Evolutionary conservation across 2,329 filamentous ascomycete genomes (phyloP), one percentile per base, ranked within the genome.

Genomic region (Bipolaris zeicola): DNA sequence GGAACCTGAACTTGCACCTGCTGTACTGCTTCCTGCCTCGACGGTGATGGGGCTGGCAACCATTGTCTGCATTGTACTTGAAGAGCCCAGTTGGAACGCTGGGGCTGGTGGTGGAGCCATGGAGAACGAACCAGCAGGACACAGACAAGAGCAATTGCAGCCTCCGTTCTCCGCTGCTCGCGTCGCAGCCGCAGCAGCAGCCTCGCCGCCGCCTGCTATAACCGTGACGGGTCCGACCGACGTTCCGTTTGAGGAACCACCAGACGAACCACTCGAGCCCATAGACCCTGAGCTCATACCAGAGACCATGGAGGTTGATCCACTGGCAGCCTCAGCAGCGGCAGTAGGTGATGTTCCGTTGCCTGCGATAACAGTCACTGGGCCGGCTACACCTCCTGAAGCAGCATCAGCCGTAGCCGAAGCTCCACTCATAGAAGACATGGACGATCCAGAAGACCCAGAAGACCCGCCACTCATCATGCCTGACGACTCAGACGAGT

Each of bases 81-180:
- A 68, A 26, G 59, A 50, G 1, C 60, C 63, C 11, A 74, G 59
- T 41, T 70, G 65, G 62, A 73, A 72, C 8, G 71, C 63, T 10
- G 63, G 67, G 1, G 70, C 64, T 26, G 58, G 55, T 0, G 70
- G 67, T 13, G 68, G 62, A 1, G 56, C 41, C 70, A 74, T 74
- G 16, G 73, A 71, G 56, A 73, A 74, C 6, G 65, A 60, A 6
- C 64, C 67, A 1, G 63, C 62, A 1, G 71, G 71, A 52, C 73
- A 75, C 34, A 54, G 39, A 51, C 72, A 75, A n/a, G 63, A 56
- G 50, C 73, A 75, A 28, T 58, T 64, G 47, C 73, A 75, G 7
- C 56, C 62, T 20, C 58, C 63, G 24, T 61, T 60, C 16, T n/a
- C 50, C 2, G 42, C 56, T 11, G 58, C 58, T 26, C 61, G 55